Evolutionary conservation across 257 asterid species (phyloP).

Genomic region (Osmanthus fragrans): DNA sequence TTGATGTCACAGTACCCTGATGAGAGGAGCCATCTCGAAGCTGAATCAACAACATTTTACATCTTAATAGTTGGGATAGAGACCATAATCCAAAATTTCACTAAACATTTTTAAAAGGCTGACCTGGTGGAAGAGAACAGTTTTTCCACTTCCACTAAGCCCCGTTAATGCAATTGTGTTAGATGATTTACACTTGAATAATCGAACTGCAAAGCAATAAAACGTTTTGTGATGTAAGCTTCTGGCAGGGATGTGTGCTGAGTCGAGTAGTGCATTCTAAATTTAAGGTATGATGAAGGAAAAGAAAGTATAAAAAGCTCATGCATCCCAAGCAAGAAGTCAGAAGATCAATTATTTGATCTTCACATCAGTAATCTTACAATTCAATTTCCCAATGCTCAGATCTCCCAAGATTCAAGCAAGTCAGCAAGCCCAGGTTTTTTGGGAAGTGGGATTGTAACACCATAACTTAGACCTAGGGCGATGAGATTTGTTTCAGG

Average conservation of each 20-base stretch:
- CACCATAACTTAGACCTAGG: too few relatives aligned
- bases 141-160: constrained; percentile 81
- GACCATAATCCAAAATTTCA: background rate
- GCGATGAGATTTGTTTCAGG: too few relatives aligned
- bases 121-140: constrained; percentile 68
- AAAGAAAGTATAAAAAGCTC: background rate
- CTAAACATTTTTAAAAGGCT: constrained; percentile 17
- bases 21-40: constrained; percentile 90
- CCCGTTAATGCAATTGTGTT: constrained; percentile 67
- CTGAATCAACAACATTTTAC: constrained; percentile 32
- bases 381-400: too few relatives aligned
- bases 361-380: background rate
- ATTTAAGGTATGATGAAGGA: background rate
- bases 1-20: constrained; percentile 85
- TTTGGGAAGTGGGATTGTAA: too few relatives aligned
- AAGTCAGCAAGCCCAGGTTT: too few relatives aligned
- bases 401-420: too few relatives aligned
- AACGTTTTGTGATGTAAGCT: constrained; percentile 1
- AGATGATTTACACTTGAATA: constrained; percentile 46
- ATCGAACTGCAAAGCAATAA: constrained; percentile 46
- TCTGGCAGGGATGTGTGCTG: background rate
- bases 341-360: constrained; percentile 2
- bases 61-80: constrained; percentile 10
- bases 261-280: background rate
- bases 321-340: background rate